Evolutionary conservation across 208 protist genomes (phyloP).

Genomic region (Crithidia brevicula): DNA sequence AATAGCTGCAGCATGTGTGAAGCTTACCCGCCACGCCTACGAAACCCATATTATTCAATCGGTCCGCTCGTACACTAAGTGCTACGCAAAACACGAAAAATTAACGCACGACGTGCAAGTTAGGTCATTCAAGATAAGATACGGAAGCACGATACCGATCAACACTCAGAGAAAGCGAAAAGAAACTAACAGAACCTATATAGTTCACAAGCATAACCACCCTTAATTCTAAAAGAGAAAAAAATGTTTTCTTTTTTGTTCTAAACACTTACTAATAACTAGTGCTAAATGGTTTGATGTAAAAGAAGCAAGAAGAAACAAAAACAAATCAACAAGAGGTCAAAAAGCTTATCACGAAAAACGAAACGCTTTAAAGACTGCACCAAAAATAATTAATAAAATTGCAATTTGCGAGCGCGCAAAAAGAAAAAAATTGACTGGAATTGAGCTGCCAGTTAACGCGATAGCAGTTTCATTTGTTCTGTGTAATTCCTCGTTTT

Average conservation of each 20-base stretch:
- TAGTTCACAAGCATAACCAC: slow-evolving; percentile 6
- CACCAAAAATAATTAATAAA: slow-evolving; percentile 15
- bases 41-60: too few relatives aligned
- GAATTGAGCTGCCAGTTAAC: background rate
- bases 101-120: too few relatives aligned
- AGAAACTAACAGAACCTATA: slow-evolving; percentile 31
- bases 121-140: slow-evolving; percentile 4
- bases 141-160: slow-evolving; percentile 21
- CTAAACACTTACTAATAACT: slow-evolving; percentile 27
- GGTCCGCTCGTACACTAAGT: too few relatives aligned
- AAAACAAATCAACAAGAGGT: slow-evolving; percentile 2
- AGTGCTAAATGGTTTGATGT: slow-evolving; percentile 14
- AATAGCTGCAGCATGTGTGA: too few relatives aligned
- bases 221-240: slow-evolving; percentile 14
- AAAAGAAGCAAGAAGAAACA: slow-evolving; percentile 9
- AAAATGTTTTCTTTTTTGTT: slow-evolving; percentile 9
- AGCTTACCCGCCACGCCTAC: too few relatives aligned
- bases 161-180: slow-evolving; percentile 1
- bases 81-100: too few relatives aligned
- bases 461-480: slow-evolving; percentile 14
- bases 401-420: slow-evolving; percentile 7
- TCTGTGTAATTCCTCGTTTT: slow-evolving; percentile 12
- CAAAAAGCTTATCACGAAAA: slow-evolving; percentile 1
- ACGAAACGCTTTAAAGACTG: slow-evolving; percentile 1
- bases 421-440: background rate